Base-by-base conservation (phyloP, 2,329 filamentous ascomycete species). In the Epichloe coenophiala region DNA sequence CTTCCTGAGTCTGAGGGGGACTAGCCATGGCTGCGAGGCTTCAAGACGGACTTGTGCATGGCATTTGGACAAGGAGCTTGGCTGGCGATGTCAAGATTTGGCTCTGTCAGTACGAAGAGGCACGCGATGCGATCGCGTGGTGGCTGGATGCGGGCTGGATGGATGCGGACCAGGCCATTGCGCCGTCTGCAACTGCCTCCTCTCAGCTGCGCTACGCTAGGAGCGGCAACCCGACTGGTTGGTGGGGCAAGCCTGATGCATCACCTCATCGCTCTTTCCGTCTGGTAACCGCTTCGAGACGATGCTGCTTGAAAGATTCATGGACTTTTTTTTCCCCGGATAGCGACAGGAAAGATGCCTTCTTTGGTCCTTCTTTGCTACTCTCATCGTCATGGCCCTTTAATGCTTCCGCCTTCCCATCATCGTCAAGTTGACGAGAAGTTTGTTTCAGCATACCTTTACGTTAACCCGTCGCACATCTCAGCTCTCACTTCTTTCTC, bases 11-110 rank as follows among this genome's bases (percentile, higher is more conserved):
- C 23, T 27, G 23, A 27, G 43, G 17, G 55, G 55, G 49, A 27
- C 55, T 55, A 38, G 54, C 49, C 55, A 57, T 57, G 52, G 35
- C 27, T 33, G 43, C 15, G 35, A n/a, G 37, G 5, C 31, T 23
- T 21, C 21, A 3, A 5, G 37, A 35, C 6, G 19, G 17, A 36
- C 11, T 7, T 21, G 47, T 19, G 35, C 36, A 37, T 35, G 44
- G 17, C 48, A 13, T 37, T 43, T 23, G 21, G 19, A 37, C 40
- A 35, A 27, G 8, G 46, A n/a, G 19, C 36, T 37, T n/a, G 21
- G 45, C 12, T 33, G 43, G 27, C 12, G 27, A 42, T 47, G 36
- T 7, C 27, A 19, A 33, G 39, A 15, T 38, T 31, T 23, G n/a
- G 45, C n/a, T 45, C 31, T 37, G 15, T 27, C 27, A 21, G 19